A percentile compares a stretch with the other conserved stretches of the same genome.
phyloP scores from a whole-genome alignment of 2,329 filamentous ascomycete genomes.

The Aspergillus awamori region DNA sequence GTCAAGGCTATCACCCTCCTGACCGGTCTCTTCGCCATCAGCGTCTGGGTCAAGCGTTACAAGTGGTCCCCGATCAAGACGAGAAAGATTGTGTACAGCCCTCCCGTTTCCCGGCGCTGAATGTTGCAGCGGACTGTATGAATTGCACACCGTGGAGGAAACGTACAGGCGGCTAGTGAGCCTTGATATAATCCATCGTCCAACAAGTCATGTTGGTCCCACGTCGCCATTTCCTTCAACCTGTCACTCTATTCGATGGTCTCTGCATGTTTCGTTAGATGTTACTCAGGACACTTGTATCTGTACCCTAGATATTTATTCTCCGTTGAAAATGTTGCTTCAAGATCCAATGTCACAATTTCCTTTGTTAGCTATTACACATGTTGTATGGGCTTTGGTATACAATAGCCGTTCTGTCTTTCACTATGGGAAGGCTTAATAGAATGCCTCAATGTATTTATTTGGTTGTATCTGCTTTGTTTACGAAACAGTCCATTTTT shows the following conservation, averaged over 20 bases:
- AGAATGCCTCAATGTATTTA: constrained; percentile 1
- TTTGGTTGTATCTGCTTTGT: too few species aligned
- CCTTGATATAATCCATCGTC: constrained; percentile 30
- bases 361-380: constrained; percentile 35
- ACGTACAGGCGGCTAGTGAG: constrained; percentile 26
- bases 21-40: constrained; percentile 77
- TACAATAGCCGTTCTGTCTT: background rate
- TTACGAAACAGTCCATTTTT: too few species aligned
- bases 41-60: constrained; percentile 99
- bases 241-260: constrained; percentile 35
- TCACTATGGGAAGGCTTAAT: background rate
- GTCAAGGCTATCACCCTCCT: constrained; percentile 89
- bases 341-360: constrained; percentile 43
- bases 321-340: constrained; percentile 42
- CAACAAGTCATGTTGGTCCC: constrained; percentile 26
- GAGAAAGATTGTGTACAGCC: constrained; percentile 87
- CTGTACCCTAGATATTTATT: constrained; percentile 49
- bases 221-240: constrained; percentile 27
- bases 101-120: constrained; percentile 57
- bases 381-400: constrained; percentile 2
- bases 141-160: constrained; percentile 35
- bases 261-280: constrained; percentile 43
- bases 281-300: constrained; percentile 44
- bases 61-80: constrained; percentile 98
- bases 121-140: constrained; percentile 33